Evolutionary conservation across 176 grass and related monocot species (phyloP).

Genomic region (Themeda triandra): DNA sequence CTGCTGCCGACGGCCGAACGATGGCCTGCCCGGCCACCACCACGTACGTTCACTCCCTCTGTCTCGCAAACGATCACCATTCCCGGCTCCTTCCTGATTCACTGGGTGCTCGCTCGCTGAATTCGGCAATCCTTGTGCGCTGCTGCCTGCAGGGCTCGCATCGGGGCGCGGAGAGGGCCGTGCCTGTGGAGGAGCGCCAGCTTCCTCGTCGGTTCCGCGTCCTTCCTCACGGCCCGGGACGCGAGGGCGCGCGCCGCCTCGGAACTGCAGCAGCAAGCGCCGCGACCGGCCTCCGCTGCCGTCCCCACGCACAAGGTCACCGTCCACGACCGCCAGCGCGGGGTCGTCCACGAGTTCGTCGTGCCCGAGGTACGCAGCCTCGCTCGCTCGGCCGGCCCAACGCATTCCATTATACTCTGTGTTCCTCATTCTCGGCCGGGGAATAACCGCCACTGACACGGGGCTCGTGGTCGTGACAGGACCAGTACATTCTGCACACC

Average conservation of each 20-base stretch:
- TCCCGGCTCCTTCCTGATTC: background rate
- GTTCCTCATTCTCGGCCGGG: background rate
- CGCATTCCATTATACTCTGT: background rate
- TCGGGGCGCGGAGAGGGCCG: constrained; percentile 20
- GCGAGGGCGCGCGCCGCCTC: constrained; percentile 38
- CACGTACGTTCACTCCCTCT: constrained; percentile 22
- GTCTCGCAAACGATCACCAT: background rate
- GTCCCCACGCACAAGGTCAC: constrained; percentile 74
- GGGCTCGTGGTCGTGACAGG: constrained; percentile 35
- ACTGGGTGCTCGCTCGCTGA: background rate
- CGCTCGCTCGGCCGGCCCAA: too few species aligned
- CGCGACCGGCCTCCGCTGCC: background rate
- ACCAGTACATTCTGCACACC: constrained; percentile 95
- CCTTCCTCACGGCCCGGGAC: background rate
- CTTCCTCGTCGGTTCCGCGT: background rate
- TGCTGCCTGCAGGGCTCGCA: constrained; percentile 24
- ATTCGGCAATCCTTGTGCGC: background rate
- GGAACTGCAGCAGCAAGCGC: constrained; percentile 46
- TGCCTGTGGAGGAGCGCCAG: background rate
- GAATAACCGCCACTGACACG: background rate
- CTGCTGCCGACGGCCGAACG: background rate
- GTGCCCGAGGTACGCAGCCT: constrained; percentile 66
- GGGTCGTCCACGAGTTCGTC: constrained; percentile 75
- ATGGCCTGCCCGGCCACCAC: constrained; percentile 37
- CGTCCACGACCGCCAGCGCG: constrained; percentile 81